Evolutionary conservation across 768 basidiomycete genomes (phyloP), one percentile per base, ranked within the genome.

Genomic region (Asterophora lycoperdoides): DNA sequence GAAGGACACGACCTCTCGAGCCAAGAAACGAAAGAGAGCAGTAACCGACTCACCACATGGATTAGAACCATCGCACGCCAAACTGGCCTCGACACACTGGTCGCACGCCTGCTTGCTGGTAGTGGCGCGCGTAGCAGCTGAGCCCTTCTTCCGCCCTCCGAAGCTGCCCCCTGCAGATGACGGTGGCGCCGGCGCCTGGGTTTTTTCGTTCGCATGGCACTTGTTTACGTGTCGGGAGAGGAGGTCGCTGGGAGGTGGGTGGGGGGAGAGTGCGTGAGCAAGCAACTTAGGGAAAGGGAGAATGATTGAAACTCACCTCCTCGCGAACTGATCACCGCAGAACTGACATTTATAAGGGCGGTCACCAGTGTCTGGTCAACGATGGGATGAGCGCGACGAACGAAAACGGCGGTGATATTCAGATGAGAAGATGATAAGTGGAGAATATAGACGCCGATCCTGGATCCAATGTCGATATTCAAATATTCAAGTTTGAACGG

Each of bases 311-410:
- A 53, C 64, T 9, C 39, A 86, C 89, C 89, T 90, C 61, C 90
- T 68, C 1, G 90, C 90, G 61, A 93, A 93, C 68, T 91, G 89
- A 71, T 93, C 90, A 32, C 89, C 89, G 65, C 90, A 93, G 55
- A 83, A 78, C 60, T 84, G 83, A 58, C 90, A 93, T 61, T 89
- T 89, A 75, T 93, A 93, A 8, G 90, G 90, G 37, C 90, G 76
- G 73, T 92, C 89, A 49, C 89, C 89, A 33, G 89, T 92, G 68
- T 93, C 89, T 91, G 69, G 3, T 23, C 3, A 23, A n/a, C n/a
- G 23, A 23, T 23, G 23, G 6, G 3, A 23, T 23, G 23, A 23
- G 6, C 23, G 6, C 23, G 23, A 23, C 3, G 3, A 23, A 23
- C n/a, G n/a, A n/a, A n/a, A n/a, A n/a, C n/a, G n/a, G n/a, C n/a